A percentile compares a stretch with the other conserved stretches of the same genome.
Evolutionary conservation across 139 green algal species (phyloP).

Genomic region (Auxenochlorella pyrenoidosa): DNA sequence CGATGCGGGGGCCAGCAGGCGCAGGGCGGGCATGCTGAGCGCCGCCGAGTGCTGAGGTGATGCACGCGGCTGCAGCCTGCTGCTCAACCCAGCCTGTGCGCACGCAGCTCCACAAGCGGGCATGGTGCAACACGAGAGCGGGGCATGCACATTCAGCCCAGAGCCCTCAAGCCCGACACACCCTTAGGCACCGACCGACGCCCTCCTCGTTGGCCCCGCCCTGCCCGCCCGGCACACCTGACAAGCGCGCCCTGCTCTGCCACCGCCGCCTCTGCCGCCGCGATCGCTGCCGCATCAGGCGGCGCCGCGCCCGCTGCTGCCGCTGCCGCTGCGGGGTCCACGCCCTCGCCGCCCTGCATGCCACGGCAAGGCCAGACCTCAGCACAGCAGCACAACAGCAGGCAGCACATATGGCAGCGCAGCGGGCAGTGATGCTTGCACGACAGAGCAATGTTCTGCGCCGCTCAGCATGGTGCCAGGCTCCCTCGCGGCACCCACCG

Average conservation of each 20-base stretch:
- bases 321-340: not conserved
- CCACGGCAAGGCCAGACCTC: not conserved
- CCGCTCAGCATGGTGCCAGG: too few species aligned
- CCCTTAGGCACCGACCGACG: too few species aligned
- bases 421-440: not conserved
- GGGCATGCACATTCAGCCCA: not conserved
- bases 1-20: not conserved
- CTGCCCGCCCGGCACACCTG: not conserved
- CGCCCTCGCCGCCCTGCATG: conserved; percentile 6
- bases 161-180: not conserved
- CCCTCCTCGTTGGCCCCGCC: too few species aligned
- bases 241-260: conserved; percentile 20
- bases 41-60: too few species aligned
- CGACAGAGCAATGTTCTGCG: too few species aligned
- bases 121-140: not conserved
- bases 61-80: not conserved
- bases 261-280: conserved; percentile 34
- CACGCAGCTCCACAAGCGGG: too few species aligned
- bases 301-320: not conserved
- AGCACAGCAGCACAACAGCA: not conserved
- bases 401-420: not conserved
- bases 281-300: not conserved
- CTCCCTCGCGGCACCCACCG: too few species aligned
- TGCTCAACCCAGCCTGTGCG: too few species aligned
- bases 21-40: too few species aligned